Evolutionary conservation across 78 protist genomes (phyloP), one percentile per base, ranked within the genome.

Genomic region (Isochrysis galbana): DNA sequence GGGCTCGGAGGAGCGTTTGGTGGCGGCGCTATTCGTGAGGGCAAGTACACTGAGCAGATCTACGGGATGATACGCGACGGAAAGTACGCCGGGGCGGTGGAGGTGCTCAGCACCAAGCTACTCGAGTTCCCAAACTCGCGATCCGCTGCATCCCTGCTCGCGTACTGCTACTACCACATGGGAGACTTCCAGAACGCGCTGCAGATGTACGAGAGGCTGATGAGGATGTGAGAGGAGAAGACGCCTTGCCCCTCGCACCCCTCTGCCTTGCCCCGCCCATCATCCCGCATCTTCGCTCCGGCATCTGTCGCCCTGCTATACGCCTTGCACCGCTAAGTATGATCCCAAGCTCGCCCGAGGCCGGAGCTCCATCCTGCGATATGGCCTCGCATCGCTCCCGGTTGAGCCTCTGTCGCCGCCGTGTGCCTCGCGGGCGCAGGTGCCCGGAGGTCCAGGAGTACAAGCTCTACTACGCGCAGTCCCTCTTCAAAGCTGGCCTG

Each of bases 91-190:
- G 97, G 95, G 54, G 97, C 82, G n/a, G 26, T 90, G 41, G 38
- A 0, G 1, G 42, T 45, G 7, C 74, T 91, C 48, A 0, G 1
- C 17, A 1, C 42, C 32, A 44, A 74, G 78, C 78, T 61, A 38
- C 51, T 23, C 25, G n/a, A 51, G 7, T 95, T 93, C 84, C 97
- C 97, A 1, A 54, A 83, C 14, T 89, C 91, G 26, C 94, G 97
- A 0, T 97, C 97, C 5, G 95, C 97, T 34, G 80, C 93, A 22
- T 94, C 96, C 11, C 95, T 97, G 42, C 82, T 97, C 39, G 98
- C 86, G 22, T 97, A 95, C 92, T 95, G 96, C 92, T 80, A 94
- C 90, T 97, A 93, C 87, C 47, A 90, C 39, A 25, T 82, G 45
- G 92, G 92, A 11, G 96, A 96, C 48, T 97, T 91, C 74, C 93